These are phyloP conservation scores for Wickerhamiella hasegawae DNA, from an alignment of 805 yeast genomes.

Conservation along the genomic window DNA sequence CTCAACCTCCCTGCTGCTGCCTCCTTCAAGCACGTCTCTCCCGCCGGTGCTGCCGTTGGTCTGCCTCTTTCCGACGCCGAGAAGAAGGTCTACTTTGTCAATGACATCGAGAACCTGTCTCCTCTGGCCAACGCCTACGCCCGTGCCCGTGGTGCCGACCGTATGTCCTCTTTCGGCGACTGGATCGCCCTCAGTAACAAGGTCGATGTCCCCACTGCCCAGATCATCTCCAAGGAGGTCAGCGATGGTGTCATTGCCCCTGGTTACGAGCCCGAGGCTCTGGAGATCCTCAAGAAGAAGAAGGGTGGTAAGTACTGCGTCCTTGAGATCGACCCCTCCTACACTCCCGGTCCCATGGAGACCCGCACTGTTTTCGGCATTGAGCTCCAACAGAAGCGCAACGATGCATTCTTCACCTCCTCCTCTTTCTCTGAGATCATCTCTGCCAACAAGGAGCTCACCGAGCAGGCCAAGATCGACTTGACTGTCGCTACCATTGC, in stretches of 20 bases:
- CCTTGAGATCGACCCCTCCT: slow-evolving; percentile 90
- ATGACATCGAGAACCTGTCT: slow-evolving; percentile 84
- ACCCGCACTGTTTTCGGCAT: slow-evolving; percentile 94
- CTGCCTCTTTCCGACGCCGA: slow-evolving; percentile 80
- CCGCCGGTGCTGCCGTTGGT: slow-evolving; percentile 98
- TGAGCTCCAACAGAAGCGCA: slow-evolving; percentile 89
- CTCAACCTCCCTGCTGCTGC: slow-evolving; percentile 97
- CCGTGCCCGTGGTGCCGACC: slow-evolving; percentile 98
- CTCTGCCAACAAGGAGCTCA: slow-evolving; percentile 67
- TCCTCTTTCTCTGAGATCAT: slow-evolving; percentile 85
- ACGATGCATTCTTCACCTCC: slow-evolving; percentile 88
- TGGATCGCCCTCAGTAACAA: slow-evolving; percentile 93
- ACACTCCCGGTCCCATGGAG: slow-evolving; percentile 64
- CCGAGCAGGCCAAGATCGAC: slow-evolving; percentile 87
- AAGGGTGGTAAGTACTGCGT: slow-evolving; percentile 96
- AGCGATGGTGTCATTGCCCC: slow-evolving; percentile 99
- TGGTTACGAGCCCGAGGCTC: slow-evolving; percentile 84
- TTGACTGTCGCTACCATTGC: slow-evolving; percentile 95
- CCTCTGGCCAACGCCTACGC: slow-evolving; percentile 98
- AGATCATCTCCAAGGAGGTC: slow-evolving; percentile 92
- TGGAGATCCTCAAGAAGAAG: slow-evolving; percentile 75
- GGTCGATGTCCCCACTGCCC: slow-evolving; percentile 92
- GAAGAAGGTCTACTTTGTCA: slow-evolving; percentile 89
- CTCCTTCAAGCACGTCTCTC: slow-evolving; percentile 95
- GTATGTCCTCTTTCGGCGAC: slow-evolving; percentile 99